Base-by-base conservation (phyloP, 2,329 filamentous ascomycete species). In the Trichoderma sp. region DNA sequence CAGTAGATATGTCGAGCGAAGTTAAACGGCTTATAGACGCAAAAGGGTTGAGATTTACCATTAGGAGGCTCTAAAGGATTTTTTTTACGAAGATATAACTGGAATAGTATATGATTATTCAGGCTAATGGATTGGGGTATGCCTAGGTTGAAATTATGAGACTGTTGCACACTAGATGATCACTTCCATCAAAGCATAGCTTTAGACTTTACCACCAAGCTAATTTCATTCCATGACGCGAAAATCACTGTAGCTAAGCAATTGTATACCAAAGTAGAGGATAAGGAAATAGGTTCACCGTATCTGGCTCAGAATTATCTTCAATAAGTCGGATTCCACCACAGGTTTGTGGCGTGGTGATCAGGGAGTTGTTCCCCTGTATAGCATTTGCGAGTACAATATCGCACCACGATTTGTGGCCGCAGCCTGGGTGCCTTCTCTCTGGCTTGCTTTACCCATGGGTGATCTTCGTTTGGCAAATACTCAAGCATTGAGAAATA, bases 401-500 rank as follows among this genome's bases (percentile, higher is more conserved):
- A 68, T 68, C 64, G 47, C 47, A 68, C 51, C 51, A 68, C n/a
- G 30, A 68, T 58, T 39, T 57, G 28, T 24, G 64, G 64, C 12
- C 64, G 47, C 39, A 68, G 51, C 18, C 18, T 68, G 32, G 64
- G 64, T 51, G 51, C n/a, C 9, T n/a, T 51, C 14, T 39, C 26
- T 51, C n/a, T 57, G n/a, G 64, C 64, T 39, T 68, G 64, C 30
- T 68, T 68, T 51, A 68, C 64, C 64, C 64, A 68, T 6, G 64
- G 64, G 39, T 68, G 51, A 12, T 68, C 32, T 21, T 68, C 64
- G 26, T 67, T 67, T 3, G 47, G 51, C 47, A 36, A 57, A 67
- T 57, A 15, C 26, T 26, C 14, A 12, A 18, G 4, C 64, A 67
- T 67, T 18, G 21, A 12, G 64, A 67, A 28, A 26, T 7, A 18